phyloP scores from a whole-genome alignment of 495 filamentous ascomycete genomes.

The Sabuloglossum arenarium region DNA sequence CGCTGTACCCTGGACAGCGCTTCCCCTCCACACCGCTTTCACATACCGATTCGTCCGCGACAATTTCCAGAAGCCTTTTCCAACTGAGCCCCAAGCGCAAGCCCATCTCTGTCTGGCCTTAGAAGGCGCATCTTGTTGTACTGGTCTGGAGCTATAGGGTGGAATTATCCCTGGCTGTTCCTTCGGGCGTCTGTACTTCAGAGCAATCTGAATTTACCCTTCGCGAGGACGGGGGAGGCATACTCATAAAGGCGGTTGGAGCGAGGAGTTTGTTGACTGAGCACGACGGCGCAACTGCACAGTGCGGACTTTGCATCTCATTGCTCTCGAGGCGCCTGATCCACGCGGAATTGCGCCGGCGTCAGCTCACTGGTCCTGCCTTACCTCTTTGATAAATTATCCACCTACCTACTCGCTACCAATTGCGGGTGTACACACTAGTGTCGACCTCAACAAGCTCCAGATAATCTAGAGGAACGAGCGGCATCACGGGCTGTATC shows the following conservation, averaged over 20 bases:
- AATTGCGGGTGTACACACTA: not conserved
- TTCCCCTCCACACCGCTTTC: conserved; percentile 3
- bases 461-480: not conserved
- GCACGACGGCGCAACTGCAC: not conserved
- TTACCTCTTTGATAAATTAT: not conserved
- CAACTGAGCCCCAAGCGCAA: not conserved
- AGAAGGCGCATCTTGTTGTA: not conserved
- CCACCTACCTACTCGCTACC: not conserved
- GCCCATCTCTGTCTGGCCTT: not conserved
- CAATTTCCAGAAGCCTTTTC: not conserved
- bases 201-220: not conserved
- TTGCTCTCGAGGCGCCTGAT: not conserved
- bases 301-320: not conserved
- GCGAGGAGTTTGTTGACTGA: not conserved
- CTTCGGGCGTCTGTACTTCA: not conserved
- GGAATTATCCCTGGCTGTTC: not conserved
- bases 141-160: not conserved
- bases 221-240: not conserved
- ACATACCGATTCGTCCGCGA: not conserved
- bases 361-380: not conserved
- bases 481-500: not conserved
- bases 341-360: not conserved
- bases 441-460: not conserved
- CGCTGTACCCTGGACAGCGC: not conserved
- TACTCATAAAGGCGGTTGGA: not conserved